Conservation (phyloP, 306 rosid species). For the Cucumis cinereus region DNA sequence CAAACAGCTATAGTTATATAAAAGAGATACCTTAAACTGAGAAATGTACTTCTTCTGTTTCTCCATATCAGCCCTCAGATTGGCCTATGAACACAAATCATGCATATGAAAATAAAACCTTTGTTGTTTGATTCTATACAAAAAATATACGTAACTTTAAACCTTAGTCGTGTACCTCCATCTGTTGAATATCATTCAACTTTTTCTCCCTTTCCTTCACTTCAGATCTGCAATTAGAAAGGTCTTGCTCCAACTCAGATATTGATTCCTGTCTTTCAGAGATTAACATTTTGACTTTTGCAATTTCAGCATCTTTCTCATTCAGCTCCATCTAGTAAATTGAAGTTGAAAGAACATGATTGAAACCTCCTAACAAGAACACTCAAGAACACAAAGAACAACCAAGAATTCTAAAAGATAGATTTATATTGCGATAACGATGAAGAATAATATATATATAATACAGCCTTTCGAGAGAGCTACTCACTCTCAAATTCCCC, state of each 20-base stretch:
- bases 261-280: slow-evolving; percentile 41
- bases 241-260: slow-evolving; percentile 50
- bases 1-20: not conserved
- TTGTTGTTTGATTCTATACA: not conserved
- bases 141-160: not conserved
- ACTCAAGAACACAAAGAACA: no score
- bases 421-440: no score
- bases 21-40: slow-evolving; percentile 43
- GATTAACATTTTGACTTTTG: slow-evolving; percentile 37
- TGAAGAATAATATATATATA: no score
- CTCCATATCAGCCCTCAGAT: slow-evolving; percentile 50
- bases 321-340: slow-evolving; percentile 46
- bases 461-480: not conserved
- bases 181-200: slow-evolving; percentile 36
- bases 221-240: slow-evolving; percentile 48
- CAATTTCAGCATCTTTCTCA: slow-evolving; percentile 49
- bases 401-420: no score
- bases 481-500: not conserved
- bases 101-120: not conserved
- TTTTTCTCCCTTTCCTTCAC: slow-evolving; percentile 57
- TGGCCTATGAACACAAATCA: slow-evolving; percentile 38
- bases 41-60: slow-evolving; percentile 34
- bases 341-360: not conserved
- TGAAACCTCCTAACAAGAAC: not conserved
- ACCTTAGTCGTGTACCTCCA: slow-evolving; percentile 41